Evolutionary conservation across 768 basidiomycete genomes (phyloP).

Genomic region (Lyophyllum decastes): DNA sequence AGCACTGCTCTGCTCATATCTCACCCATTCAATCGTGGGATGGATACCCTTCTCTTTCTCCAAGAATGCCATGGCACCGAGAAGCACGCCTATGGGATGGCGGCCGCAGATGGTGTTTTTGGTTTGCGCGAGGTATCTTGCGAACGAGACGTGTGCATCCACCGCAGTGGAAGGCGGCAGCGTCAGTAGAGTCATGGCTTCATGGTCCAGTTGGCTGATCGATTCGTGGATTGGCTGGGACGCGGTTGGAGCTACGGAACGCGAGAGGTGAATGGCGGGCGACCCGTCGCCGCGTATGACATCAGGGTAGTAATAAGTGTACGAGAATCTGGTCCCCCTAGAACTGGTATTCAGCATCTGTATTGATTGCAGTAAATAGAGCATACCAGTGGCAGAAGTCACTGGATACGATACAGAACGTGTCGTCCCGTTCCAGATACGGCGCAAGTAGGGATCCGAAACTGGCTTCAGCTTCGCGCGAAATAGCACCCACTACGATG

Average conservation of each 20-base stretch:
- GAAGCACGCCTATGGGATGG: constrained; percentile 91
- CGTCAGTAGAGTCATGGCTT: constrained; percentile 77
- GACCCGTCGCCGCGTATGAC: constrained; percentile 45
- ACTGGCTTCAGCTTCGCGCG: constrained; percentile 53
- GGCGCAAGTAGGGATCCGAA: constrained; percentile 79
- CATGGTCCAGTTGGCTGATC: constrained; percentile 82
- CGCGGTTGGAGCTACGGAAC: constrained; percentile 37
- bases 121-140: constrained; percentile 67
- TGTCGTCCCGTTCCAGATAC: constrained; percentile 76
- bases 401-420: constrained; percentile 88
- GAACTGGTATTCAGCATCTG: not conserved
- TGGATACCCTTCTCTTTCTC: constrained; percentile 39
- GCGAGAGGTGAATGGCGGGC: constrained; percentile 52
- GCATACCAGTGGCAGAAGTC: constrained; percentile 98
- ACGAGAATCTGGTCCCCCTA: constrained; percentile 81
- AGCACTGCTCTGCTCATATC: constrained; percentile 90
- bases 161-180: constrained; percentile 53
- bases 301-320: constrained; percentile 84
- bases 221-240: constrained; percentile 78
- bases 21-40: constrained; percentile 72
- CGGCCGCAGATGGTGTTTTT: constrained; percentile 97
- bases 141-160: constrained; percentile 62
- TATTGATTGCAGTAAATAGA: not conserved
- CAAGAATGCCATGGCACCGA: constrained; percentile 71
- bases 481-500: constrained; percentile 84